Base-by-base conservation (phyloP, 176 grass and related monocot genomes). In the Guadua angustifolia region DNA sequence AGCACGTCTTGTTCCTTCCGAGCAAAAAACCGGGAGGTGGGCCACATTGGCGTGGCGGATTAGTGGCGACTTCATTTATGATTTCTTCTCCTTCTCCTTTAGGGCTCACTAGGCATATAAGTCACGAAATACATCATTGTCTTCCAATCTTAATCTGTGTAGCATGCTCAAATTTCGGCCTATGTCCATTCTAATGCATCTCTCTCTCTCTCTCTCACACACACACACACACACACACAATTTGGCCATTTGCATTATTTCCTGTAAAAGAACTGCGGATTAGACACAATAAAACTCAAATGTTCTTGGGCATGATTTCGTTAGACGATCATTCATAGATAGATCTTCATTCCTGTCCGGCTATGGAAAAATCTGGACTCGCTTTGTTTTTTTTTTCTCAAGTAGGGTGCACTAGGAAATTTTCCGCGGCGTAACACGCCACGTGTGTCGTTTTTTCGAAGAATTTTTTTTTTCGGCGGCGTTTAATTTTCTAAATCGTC, bases 51-150 rank as follows among this genome's bases (percentile, higher is more conserved):
- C n/a, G n/a, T n/a, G n/a, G n/a, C n/a, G n/a, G n/a, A n/a, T n/a
- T n/a, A n/a, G n/a, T n/a, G n/a, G n/a, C n/a, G n/a, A 95, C 88
- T 66, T 95, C 90, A n/a, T 91, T 95, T 63, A 95, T 93, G 83
- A 95, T 92, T 18, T 95, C 93, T 22, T 83, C 67, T 53, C 91
- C 91, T 0, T 84, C 78, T 8, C 69, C 88, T 63, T 17, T 83
- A 1, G 94, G n/a, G n/a, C n/a, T n/a, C n/a, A 59, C n/a, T 59
- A 24, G 24, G 56, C n/a, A 59, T 24, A 57, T n/a, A n/a, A n/a
- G 53, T 57, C 7, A 8, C 21, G 7, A 22, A 57, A 24, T 59
- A 24, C 19, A n/a, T 24, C 57, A 25, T 5, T 24, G 2, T 60
- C 25, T 25, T 60, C n/a, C 21, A 8, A 22, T 22, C 47, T 50